Evolutionary conservation across 805 yeast species (phyloP), one percentile per base, ranked within the genome.

Genomic region (Candida rishiriensis): DNA sequence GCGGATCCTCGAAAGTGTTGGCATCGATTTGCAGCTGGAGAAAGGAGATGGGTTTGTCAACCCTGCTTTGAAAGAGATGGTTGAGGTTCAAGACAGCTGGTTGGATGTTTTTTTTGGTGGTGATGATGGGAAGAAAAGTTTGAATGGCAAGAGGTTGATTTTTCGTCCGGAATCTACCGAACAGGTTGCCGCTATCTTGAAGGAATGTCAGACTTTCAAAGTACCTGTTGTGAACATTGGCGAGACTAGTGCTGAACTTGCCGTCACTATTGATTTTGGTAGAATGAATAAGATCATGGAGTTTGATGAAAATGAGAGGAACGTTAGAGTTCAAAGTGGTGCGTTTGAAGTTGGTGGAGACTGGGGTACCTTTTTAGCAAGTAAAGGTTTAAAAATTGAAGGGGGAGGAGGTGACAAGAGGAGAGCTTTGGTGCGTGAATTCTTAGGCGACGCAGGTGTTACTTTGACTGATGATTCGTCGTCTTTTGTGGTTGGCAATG

Each of bases 201-300:
- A 49, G 29, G 41, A 51, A 21, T 59, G 64, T 35, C 55, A 57
- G 21, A 55, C 50, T 31, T 62, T 55, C 40, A 48, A 52, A 32
- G 57, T 62, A 13, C 64, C 64, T 13, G 55, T 60, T 2, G 51
- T 47, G 29, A 53, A 52, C 1, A 46, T 41, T 29, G 37, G 31
- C 9, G 44, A 21, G 11, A 46, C 47, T 36, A 36, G 32, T 13
- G 50, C 49, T 38, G 41, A 32, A 29, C 28, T 34, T 40, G 42
- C 60, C 41, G 12, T 49, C 36, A n/a, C 30, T 36, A 7, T 48
- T 29, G 21, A 53, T 28, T 47, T 55, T 9, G 41, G 42, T 16
- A 41, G 46, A 12, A 37, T 61, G 50, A 44, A 49, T 29, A 38
- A 39, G 34, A 28, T 46, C n/a, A 31, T 39, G 17, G 18, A 15